phyloP scores from a whole-genome alignment of 108 stramenopile species.

The Cyclotella choctawhatcheeana region DNA sequence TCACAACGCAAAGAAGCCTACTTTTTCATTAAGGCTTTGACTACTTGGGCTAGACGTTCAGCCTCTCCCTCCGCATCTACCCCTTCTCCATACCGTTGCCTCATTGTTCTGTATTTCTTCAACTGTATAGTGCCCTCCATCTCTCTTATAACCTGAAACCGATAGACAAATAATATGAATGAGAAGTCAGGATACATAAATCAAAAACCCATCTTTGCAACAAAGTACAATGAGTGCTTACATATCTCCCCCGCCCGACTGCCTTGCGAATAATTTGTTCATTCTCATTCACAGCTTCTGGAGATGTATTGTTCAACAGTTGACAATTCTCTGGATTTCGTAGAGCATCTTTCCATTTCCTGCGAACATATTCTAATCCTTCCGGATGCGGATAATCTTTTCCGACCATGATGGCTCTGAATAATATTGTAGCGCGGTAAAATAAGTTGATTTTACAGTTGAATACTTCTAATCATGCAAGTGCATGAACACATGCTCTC shows the following conservation, averaged over 20 bases:
- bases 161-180: background rate
- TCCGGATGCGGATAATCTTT: conserved; percentile 84
- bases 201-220: background rate
- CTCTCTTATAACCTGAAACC: conserved; percentile 54
- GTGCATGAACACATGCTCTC: background rate
- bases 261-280: conserved; percentile 88
- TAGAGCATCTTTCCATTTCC: conserved; percentile 85
- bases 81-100: conserved; percentile 50
- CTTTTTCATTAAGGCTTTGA: conserved; percentile 20
- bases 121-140: conserved; percentile 63
- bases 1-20: too few relatives aligned
- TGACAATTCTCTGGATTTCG: conserved; percentile 71
- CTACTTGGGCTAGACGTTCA: conserved; percentile 23
- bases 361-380: conserved; percentile 84
- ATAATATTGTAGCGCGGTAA: background rate
- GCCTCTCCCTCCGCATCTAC: conserved; percentile 39
- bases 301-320: background rate
- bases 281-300: conserved; percentile 45
- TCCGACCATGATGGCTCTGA: conserved; percentile 73
- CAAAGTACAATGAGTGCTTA: conserved; percentile 25
- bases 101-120: conserved; percentile 70
- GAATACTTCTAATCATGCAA: background rate
- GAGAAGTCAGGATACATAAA: background rate
- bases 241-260: conserved; percentile 83
- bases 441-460: background rate